Evolutionary conservation across 495 filamentous ascomycete genomes (phyloP).

Genomic region (Thermothielavioides terrestris): DNA sequence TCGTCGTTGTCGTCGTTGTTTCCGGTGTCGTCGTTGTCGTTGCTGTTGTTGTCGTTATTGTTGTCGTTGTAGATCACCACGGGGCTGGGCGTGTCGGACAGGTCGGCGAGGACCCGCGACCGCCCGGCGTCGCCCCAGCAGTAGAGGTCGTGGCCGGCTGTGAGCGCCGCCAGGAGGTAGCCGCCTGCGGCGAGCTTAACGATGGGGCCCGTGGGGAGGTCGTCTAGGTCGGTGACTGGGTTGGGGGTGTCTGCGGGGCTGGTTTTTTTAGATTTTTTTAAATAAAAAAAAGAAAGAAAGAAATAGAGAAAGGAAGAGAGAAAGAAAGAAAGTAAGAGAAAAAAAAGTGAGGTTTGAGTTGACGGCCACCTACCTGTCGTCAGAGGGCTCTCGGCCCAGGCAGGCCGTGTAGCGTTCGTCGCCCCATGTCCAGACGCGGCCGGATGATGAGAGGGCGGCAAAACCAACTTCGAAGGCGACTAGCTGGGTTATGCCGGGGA

Average conservation of each 20-base stretch:
- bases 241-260: constrained; percentile 37
- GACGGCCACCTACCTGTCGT: not conserved
- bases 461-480: constrained; percentile 45
- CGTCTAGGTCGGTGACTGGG: constrained; percentile 39
- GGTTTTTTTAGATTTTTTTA: not conserved
- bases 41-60: constrained; percentile 30
- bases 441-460: constrained; percentile 38
- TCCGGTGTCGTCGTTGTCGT: no score
- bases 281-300: no score
- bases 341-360: not conserved
- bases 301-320: no score
- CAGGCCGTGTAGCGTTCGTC: constrained; percentile 45
- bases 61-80: constrained; percentile 32
- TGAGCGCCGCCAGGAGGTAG: constrained; percentile 50
- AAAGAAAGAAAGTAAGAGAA: not conserved
- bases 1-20: no score
- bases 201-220: constrained; percentile 44
- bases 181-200: constrained; percentile 47
- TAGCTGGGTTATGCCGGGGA: constrained; percentile 33
- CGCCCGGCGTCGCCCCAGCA: constrained; percentile 46
- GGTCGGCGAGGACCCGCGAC: constrained; percentile 3
- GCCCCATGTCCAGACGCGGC: constrained; percentile 51
- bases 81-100: constrained; percentile 25
- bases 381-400: constrained; percentile 36
- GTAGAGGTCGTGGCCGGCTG: constrained; percentile 50